Evolutionary conservation across 1,284 basidiomycete species (phyloP).

Genomic region (Ganoderma multipileum): DNA sequence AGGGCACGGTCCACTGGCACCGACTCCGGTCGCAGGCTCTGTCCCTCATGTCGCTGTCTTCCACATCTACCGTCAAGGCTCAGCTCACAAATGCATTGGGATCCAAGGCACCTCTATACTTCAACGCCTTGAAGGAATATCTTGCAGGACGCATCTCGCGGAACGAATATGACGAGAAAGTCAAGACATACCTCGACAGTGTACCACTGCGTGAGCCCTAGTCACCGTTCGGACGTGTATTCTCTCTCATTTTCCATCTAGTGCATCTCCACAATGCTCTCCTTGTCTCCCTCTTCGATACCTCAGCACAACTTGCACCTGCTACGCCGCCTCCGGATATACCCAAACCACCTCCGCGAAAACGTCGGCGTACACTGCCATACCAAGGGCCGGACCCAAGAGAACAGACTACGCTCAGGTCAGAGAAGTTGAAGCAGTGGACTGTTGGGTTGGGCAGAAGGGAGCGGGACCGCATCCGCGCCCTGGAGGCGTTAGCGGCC

Average conservation of each 20-base stretch:
- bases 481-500: slow-evolving; percentile 47
- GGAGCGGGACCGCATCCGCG: slow-evolving; percentile 73
- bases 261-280: slow-evolving; percentile 84
- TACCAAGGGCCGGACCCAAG: slow-evolving; percentile 69
- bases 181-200: slow-evolving; percentile 68
- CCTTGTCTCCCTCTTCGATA: slow-evolving; percentile 81
- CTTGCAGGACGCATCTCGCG: slow-evolving; percentile 73
- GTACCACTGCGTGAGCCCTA: slow-evolving; percentile 59
- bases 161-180: slow-evolving; percentile 75
- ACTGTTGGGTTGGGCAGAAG: slow-evolving; percentile 71
- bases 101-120: slow-evolving; percentile 65
- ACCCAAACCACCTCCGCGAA: slow-evolving; percentile 70
- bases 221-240: neutral
- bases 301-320: slow-evolving; percentile 70
- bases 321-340: slow-evolving; percentile 65
- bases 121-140: slow-evolving; percentile 67
- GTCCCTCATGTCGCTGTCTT: slow-evolving; percentile 69
- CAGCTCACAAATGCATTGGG: slow-evolving; percentile 71
- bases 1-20: neutral
- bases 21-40: neutral
- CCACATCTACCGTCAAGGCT: slow-evolving; percentile 75
- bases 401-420: slow-evolving; percentile 60
- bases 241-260: slow-evolving; percentile 35
- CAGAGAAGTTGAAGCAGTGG: slow-evolving; percentile 77
- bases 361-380: slow-evolving; percentile 73